Evolutionary conservation across 176 grass and related monocot species (phyloP), one percentile per base, ranked within the genome.

Genomic region (Elaeis guineensis): DNA sequence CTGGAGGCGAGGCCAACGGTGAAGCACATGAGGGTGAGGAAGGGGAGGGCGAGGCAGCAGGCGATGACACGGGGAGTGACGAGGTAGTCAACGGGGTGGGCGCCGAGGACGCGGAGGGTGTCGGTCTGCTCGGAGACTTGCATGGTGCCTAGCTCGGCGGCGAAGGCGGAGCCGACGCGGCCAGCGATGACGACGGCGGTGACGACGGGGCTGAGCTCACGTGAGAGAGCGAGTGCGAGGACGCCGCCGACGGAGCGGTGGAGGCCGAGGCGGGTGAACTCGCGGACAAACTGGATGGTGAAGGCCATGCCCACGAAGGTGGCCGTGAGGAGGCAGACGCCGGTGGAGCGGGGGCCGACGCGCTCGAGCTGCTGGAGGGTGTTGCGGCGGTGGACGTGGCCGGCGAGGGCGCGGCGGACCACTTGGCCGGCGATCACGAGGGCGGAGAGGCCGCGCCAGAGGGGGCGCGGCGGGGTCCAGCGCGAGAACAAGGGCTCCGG

Each of bases 231-330:
- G 50, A 97, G 93, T 26, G 93, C 93, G 39, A 98, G 87, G 39
- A 98, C 93, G 51, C 87, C 93, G 18, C 93, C 93, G 4, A 98
- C 93, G 20, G 93, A 98, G 53, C 87, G 87, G 73, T 98, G 87
- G 62, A 98, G 84, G 16, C 93, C 93, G 39, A 98, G 93, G 66
- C 93, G 81, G 19, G 93, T 98, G 81, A 98, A 98, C 73, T 98
- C 93, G 77, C 93, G 85, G 66, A 98, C 93, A 73, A 98, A 98
- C 81, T 92, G 88, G 79, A 98, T 98, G 67, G 93, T 98, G 88
- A 92, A 98, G 49, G 93, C 93, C 93, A 98, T 98, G 70, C 93
- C 93, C 29, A 98, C 84, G 65, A 98, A 98, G 49, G 93, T 56
- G 21, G 93, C 87, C 22, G 93, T 98, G 59, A 98, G 84, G 55